Base-by-base conservation (phyloP, 176 grass and related monocot species). In the Panicum miliaceum region DNA sequence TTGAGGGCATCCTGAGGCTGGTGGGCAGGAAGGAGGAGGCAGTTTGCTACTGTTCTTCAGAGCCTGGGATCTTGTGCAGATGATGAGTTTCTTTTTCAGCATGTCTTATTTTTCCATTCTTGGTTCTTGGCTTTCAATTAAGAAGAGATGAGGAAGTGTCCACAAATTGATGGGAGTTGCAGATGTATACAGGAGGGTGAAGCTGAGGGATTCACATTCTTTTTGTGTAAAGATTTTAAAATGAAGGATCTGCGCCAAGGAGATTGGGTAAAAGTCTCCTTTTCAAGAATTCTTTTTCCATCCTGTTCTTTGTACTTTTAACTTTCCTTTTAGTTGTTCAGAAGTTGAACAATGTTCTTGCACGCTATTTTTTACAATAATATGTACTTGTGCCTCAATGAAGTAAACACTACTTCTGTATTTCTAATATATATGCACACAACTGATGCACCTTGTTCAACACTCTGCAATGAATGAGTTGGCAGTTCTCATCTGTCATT, bases 1-100 rank as follows among this genome's bases (percentile, higher is more conserved):
- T 97, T 16, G 87, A 91, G 57, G 81, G 75, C 72, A 84, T 93
- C 72, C 62, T 97, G 64, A 81, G 77, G 84, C 67, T 88, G 35
- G 89, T 91, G 47, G 83, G 82, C 64, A 82, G 90, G 73, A 93
- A 91, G 71, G 74, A 91, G 43, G 77, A 64, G 1, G 68, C 19
- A 2, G 32, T 71, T 51, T 76, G 63, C 56, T 82, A 86, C 81
- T 68, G 46, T 51, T 81, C 81, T 40, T 89, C 76, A 8, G 74
- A 80, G 64, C 63, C 57, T 51, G 75, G 77, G 56, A 84, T 91
- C 45, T 12, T 91, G 76, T 87, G 92, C 82, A 87, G 63, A 82
- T 87, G 77, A 94, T 84, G 64, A 18, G 4, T 62, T 66, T 34
- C 22, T 7, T 27, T 16, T 3, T 42, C 47, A 72, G 47, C 54